phyloP scores from a whole-genome alignment of 2,329 filamentous ascomycete genomes.

The Fusarium penzigii region DNA sequence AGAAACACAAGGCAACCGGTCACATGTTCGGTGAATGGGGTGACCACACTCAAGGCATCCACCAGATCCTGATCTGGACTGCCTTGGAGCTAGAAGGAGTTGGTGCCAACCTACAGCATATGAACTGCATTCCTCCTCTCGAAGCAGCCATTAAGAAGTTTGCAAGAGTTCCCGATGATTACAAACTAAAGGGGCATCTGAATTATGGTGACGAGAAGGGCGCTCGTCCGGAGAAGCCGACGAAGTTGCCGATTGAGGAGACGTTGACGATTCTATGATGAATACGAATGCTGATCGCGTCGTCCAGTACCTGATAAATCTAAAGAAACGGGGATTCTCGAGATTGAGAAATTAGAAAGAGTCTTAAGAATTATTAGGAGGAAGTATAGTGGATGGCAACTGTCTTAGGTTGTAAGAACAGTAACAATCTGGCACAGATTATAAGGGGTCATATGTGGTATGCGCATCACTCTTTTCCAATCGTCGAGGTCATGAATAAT shows the following conservation, averaged over 20 bases:
- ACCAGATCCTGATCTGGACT: slow-evolving; percentile 25
- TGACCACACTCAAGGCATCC: slow-evolving; percentile 22
- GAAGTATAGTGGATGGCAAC: too few relatives aligned
- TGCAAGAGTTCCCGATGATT: slow-evolving; percentile 17
- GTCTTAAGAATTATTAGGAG: too few relatives aligned
- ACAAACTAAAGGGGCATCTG: slow-evolving; percentile 22
- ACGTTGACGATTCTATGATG: slow-evolving; percentile 19
- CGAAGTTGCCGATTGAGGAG: slow-evolving; percentile 22
- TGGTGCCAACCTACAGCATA: slow-evolving; percentile 29
- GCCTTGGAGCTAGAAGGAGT: slow-evolving; percentile 26
- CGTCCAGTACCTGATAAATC: too few relatives aligned
- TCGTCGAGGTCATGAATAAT: too few relatives aligned
- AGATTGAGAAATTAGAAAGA: too few relatives aligned
- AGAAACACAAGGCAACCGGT: slow-evolving; percentile 11
- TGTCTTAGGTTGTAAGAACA: too few relatives aligned
- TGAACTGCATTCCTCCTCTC: slow-evolving; percentile 23
- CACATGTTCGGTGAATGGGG: slow-evolving; percentile 20
- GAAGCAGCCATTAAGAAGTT: slow-evolving; percentile 22
- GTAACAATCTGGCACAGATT: too few relatives aligned
- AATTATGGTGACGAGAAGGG: slow-evolving; percentile 26
- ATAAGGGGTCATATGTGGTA: too few relatives aligned
- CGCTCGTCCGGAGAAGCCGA: slow-evolving; percentile 17
- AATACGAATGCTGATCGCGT: too few relatives aligned
- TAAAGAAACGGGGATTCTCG: too few relatives aligned
- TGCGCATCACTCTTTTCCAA: too few relatives aligned